Base-by-base conservation (phyloP, 352 stramenopile species). In the Peronospora destructor region DNA sequence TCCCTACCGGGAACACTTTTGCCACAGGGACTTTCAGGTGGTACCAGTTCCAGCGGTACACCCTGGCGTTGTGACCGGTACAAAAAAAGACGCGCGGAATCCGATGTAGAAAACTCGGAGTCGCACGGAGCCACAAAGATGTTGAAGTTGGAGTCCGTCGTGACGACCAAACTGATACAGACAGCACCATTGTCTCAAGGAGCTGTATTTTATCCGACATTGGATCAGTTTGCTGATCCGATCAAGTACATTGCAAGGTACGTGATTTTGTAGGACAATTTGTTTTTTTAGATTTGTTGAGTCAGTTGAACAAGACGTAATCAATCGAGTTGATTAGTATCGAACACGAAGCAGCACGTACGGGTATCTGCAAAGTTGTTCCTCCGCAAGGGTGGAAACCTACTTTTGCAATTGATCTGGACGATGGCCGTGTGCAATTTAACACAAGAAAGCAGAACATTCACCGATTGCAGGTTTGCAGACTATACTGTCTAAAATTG, bases 311-410 rank as follows among this genome's bases (percentile, higher is more conserved):
- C 1, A 21, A 21, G 3, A 21, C 19, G 19, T 21, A 21, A 21
- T 21, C 19, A 21, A 1, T 30, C 45, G 35, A 23, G 13, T 4
- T 13, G 12, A 13, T 48, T 55, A 85, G 76, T 38, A 86, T 89
- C 53, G 74, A 85, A 53, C 57, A 62, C 13, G 62, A 80, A 30
- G 80, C 73, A 0, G 51, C 73, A 21, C 64, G 57, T 13, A 84
- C 73, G 55, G 96, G 95, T n/a, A 98, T 99, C 45, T 97, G 84
- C 66, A 98, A 98, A 69, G 98, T 99, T 57, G 90, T 98, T 1
- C 96, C 96, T 33, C 96, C 96, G 0, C 56, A 63, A n/a, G 95
- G 91, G 10, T 98, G 92, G 92, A 87, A 86, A 14, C 90, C 88
- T 7, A 52, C 67, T 12, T 88, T 84, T 53, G 66, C 71, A n/a